Conservation (phyloP, 202 grass and related monocot genomes). For the Alloteropsis angusta region DNA sequence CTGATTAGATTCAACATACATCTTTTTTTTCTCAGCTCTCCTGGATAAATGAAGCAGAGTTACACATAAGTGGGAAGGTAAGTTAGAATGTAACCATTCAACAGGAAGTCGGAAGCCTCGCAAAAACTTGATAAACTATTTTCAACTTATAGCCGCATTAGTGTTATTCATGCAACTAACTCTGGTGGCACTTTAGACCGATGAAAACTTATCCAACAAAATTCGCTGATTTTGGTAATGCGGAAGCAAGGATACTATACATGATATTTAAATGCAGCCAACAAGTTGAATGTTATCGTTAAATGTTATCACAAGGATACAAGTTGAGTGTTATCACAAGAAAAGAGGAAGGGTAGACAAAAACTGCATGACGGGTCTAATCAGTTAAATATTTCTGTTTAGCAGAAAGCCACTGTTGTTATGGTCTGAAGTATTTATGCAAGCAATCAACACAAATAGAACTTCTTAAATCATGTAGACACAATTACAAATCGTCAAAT, state of each 20-base stretch:
- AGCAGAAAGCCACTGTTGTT: background rate
- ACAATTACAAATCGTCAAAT: background rate
- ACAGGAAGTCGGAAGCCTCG: background rate
- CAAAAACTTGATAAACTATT: background rate
- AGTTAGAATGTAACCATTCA: background rate
- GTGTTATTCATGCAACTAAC: background rate
- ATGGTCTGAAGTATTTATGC: background rate
- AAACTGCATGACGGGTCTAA: background rate
- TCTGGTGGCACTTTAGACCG: background rate
- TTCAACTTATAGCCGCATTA: background rate
- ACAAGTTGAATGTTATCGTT: background rate
- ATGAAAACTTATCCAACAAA: background rate
- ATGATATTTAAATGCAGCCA: background rate
- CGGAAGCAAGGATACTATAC: background rate
- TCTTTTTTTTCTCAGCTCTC: background rate
- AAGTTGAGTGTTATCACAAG: background rate
- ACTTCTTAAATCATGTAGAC: background rate
- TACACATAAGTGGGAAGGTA: background rate
- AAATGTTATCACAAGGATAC: background rate
- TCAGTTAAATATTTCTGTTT: background rate
- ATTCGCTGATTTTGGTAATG: background rate
- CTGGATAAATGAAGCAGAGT: background rate
- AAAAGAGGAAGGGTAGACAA: background rate
- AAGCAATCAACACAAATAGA: background rate
- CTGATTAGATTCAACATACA: background rate